phyloP scores from a whole-genome alignment of 1,284 basidiomycete genomes.

The Ceratobasidium sp. region DNA sequence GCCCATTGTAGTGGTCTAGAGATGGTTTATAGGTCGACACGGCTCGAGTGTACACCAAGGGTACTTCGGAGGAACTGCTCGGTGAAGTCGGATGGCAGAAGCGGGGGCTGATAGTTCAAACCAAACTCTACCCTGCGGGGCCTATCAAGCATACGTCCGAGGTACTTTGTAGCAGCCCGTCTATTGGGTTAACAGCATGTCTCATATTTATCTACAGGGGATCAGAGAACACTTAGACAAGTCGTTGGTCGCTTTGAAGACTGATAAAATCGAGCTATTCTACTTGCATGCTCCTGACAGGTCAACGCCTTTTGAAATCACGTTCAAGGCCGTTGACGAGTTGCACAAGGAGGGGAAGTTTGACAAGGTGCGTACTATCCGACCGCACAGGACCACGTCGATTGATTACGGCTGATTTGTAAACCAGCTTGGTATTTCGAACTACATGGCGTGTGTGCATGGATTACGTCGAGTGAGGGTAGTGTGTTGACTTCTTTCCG shows the following conservation, averaged over 20 bases:
- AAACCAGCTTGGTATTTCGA: constrained; percentile 64
- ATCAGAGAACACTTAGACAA: constrained; percentile 57
- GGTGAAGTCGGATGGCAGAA: constrained; percentile 34
- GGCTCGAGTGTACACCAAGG: constrained; percentile 60
- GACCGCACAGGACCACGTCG: not conserved
- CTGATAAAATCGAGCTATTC: constrained; percentile 57
- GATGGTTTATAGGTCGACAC: constrained; percentile 39
- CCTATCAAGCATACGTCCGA: constrained; percentile 65
- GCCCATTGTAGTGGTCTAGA: constrained; percentile 49
- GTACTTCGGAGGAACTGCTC: constrained; percentile 63
- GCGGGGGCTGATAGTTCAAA: constrained; percentile 55
- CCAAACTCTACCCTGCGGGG: constrained; percentile 59
- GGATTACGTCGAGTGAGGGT: not conserved
- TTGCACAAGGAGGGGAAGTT: constrained; percentile 61
- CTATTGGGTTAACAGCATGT: constrained; percentile 50
- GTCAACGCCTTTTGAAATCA: constrained; percentile 62
- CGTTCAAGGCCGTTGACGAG: constrained; percentile 59
- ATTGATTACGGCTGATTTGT: not conserved
- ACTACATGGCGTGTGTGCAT: constrained; percentile 59
- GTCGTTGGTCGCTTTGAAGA: constrained; percentile 57
- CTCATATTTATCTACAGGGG: constrained; percentile 9
- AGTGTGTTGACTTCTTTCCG: not conserved
- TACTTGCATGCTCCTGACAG: constrained; percentile 64
- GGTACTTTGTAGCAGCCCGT: constrained; percentile 52
- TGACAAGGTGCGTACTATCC: constrained; percentile 20